These are phyloP conservation scores for Talaromyces sp. DNA, from an alignment of 2,329 filamentous ascomycete species.

Conservation along the genomic window DNA sequence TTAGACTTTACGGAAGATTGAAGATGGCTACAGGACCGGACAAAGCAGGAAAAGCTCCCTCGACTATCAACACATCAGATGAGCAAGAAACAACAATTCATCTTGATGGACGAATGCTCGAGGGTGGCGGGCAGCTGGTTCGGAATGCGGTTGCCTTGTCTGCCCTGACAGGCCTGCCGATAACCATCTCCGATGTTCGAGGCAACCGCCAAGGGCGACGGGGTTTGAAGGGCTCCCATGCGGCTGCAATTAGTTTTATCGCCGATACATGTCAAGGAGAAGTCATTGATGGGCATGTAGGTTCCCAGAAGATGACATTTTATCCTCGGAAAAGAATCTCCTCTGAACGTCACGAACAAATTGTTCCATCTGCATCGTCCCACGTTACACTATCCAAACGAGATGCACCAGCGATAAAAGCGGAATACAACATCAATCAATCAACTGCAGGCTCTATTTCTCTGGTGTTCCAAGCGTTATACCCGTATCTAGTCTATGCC, in stretches of 20 bases:
- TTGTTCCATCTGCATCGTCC: not conserved
- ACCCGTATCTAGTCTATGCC: conserved; percentile 55
- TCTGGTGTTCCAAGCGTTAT: conserved; percentile 56
- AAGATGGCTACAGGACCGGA: not conserved
- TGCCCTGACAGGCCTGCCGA: conserved; percentile 48
- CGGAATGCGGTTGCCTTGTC: conserved; percentile 55
- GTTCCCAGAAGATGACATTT: conserved; percentile 35
- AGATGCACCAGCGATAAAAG: conserved; percentile 22
- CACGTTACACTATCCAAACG: conserved; percentile 6
- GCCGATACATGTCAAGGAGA: conserved; percentile 47
- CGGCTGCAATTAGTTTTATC: conserved; percentile 54
- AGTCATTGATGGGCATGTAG: conserved; percentile 34
- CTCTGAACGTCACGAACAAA: not conserved
- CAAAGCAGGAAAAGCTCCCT: not conserved
- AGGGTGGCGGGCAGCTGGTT: conserved; percentile 61
- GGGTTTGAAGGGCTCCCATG: conserved; percentile 57
- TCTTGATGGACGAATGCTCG: conserved; percentile 55
- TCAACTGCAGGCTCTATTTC: conserved; percentile 53
- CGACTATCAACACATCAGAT: not conserved
- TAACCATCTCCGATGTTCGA: conserved; percentile 53
- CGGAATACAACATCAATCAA: conserved; percentile 42
- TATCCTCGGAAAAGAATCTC: conserved; percentile 22
- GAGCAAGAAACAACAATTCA: conserved; percentile 24
- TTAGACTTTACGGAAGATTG: not conserved
- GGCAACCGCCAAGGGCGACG: conserved; percentile 49